These are phyloP conservation scores for Colletotrichum sp. DNA, from an alignment of 2,329 filamentous ascomycete species.

Conservation along the genomic window DNA sequence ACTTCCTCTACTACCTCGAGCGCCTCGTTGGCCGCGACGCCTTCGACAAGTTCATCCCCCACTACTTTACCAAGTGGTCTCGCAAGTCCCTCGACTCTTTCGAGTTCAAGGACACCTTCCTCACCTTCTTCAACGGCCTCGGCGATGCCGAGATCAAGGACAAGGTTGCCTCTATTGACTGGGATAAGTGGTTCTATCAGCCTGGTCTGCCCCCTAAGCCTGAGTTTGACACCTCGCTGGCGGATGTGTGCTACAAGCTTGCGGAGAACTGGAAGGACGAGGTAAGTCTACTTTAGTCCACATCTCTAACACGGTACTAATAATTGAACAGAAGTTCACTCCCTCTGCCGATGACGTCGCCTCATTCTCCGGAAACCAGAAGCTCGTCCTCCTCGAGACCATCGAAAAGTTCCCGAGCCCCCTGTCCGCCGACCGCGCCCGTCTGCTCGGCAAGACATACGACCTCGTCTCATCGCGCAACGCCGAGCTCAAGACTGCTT, in stretches of 20 bases:
- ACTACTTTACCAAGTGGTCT: slow-evolving; percentile 89
- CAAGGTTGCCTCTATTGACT: slow-evolving; percentile 78
- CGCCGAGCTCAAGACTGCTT: slow-evolving; percentile 83
- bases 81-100: slow-evolving; percentile 90
- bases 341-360: slow-evolving; percentile 74
- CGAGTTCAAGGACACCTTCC: slow-evolving; percentile 88
- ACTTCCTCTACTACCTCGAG: slow-evolving; percentile 91
- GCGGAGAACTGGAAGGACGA: slow-evolving; percentile 79
- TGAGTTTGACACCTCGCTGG: slow-evolving; percentile 86
- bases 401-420: slow-evolving; percentile 71
- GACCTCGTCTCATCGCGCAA: slow-evolving; percentile 78
- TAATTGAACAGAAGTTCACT: slow-evolving; percentile 54
- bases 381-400: slow-evolving; percentile 87
- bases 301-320: slow-evolving; percentile 3
- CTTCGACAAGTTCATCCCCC: slow-evolving; percentile 94
- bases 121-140: slow-evolving; percentile 78
- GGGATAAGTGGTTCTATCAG: slow-evolving; percentile 89
- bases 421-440: slow-evolving; percentile 69
- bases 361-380: slow-evolving; percentile 83
- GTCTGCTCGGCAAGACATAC: slow-evolving; percentile 77
- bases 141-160: slow-evolving; percentile 68
- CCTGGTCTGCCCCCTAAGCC: slow-evolving; percentile 91
- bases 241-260: slow-evolving; percentile 83
- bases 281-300: slow-evolving; percentile 36
- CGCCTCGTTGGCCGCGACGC: slow-evolving; percentile 82